Base-by-base conservation (phyloP, 2,329 filamentous ascomycete genomes). In the Fusarium sp. region DNA sequence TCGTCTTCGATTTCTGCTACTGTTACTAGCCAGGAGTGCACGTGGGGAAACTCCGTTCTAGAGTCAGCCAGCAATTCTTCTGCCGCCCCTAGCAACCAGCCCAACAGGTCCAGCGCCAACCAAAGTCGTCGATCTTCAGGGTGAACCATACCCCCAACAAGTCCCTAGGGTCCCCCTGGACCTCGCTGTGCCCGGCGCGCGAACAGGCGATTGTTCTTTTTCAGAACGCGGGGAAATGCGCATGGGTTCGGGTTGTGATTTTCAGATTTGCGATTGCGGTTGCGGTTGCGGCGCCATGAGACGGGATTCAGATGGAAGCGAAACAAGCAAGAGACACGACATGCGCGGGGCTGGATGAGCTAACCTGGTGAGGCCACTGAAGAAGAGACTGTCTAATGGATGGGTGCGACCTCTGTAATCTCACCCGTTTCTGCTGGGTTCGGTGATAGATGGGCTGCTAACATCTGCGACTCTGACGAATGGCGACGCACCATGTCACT, bases 401-500 rank as follows among this genome's bases (percentile, higher is more conserved):
- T 16, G 52, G 32, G 58, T 49, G 66, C 58, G 40, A 52, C 44
- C 57, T 46, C 46, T 44, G 15, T 37, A 50, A 43, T 61, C 46
- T 64, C 54, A 72, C 50, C 50, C 43, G 40, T 47, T 46, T 56
- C 53, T 69, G n/a, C 49, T 67, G 52, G 67, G 65, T 43, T 53
- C 54, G 46, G 60, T 42, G 44, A 46, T 38, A 30, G 54, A 71
- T 69, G 60, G 71, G 49, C 60, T 69, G 50, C 37, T 69, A 44
- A 32, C 53, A 75, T 56, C 64, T 64, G 38, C 57, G 28, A 71
- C 58, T 47, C 64, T 44, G 64, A 57, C 72, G 74, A 77, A 77
- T 77, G 35, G 57, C 50, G 54, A 43, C 37, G 69, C 43, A 67
- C 67, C 72, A 74, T 75, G 75, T 76, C 75, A 76, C 72, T 73